phyloP scores from a whole-genome alignment of 768 basidiomycete genomes.

The Leccinum subgranulosum region DNA sequence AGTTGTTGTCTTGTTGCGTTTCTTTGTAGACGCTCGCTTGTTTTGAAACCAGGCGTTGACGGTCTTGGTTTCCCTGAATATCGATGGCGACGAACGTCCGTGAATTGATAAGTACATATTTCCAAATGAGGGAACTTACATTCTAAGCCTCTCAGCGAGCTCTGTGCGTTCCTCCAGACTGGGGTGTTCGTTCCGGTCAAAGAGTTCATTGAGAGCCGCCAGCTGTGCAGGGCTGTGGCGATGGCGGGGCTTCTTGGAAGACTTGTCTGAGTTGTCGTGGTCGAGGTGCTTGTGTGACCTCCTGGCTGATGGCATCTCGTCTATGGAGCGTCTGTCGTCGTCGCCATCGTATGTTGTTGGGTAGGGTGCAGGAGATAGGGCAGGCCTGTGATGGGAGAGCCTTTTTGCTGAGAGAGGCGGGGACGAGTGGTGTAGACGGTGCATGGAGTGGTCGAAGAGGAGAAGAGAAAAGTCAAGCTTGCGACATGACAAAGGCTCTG shows the following conservation, averaged over 20 bases:
- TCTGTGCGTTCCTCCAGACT: conserved; percentile 62
- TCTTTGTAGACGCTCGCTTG: conserved; percentile 80
- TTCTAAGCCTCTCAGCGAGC: conserved; percentile 70
- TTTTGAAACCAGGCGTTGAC: conserved; percentile 89
- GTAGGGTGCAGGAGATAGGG: conserved; percentile 10
- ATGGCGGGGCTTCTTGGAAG: conserved; percentile 71
- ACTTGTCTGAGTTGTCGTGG: conserved; percentile 22
- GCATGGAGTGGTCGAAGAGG: conserved; percentile 24
- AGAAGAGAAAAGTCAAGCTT: conserved; percentile 33
- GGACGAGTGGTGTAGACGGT: conserved; percentile 15
- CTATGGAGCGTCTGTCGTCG: conserved; percentile 19
- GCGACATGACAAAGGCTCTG: conserved; percentile 38
- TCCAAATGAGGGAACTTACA: conserved; percentile 50
- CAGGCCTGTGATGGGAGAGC: conserved; percentile 6
- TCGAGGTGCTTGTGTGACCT: conserved; percentile 24
- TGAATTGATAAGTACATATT: conserved; percentile 22
- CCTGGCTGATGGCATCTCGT: conserved; percentile 26
- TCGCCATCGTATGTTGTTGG: conserved; percentile 14
- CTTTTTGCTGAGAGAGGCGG: conserved; percentile 14
- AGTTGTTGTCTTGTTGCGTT: conserved; percentile 47
- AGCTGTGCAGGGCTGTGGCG: conserved; percentile 72
- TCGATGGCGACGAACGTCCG: conserved; percentile 9
- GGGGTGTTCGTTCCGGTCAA: conserved; percentile 74
- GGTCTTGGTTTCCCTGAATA: conserved; percentile 73
- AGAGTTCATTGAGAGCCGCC: conserved; percentile 74